Evolutionary conservation across 2,329 filamentous ascomycete genomes (phyloP).

Genomic region (Diplodia corticola): DNA sequence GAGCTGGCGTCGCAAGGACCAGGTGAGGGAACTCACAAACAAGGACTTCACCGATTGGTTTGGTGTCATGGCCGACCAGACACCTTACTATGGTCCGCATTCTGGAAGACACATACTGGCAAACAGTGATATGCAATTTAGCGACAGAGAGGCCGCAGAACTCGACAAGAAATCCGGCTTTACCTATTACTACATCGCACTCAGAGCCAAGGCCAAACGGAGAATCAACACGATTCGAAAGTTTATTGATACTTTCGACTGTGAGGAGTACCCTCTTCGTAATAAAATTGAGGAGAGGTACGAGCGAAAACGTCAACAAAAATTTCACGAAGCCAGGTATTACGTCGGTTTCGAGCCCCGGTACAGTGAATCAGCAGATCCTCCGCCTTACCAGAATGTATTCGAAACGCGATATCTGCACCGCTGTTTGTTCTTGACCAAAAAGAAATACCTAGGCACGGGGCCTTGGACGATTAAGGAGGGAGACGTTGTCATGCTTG

Average conservation of each 20-base stretch:
- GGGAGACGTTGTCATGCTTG: neutral
- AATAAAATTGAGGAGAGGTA: too few relatives aligned
- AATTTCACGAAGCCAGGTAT: neutral
- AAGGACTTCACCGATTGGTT: neutral
- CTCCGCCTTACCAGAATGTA: neutral
- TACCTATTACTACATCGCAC: too few relatives aligned
- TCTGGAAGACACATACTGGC: too few relatives aligned
- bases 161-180: too few relatives aligned
- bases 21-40: neutral
- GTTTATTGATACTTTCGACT: too few relatives aligned
- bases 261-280: too few relatives aligned
- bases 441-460: neutral
- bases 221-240: too few relatives aligned
- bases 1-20: neutral
- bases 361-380: neutral
- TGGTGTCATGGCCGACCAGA: neutral
- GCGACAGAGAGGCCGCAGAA: too few relatives aligned
- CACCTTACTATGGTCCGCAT: too few relatives aligned
- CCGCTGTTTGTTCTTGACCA: neutral
- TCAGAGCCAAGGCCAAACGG: too few relatives aligned
- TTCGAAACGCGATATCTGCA: neutral
- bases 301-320: too few relatives aligned
- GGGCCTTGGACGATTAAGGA: neutral
- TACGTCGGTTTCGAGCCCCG: neutral
- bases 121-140: too few relatives aligned